Percentiles rank a stretch among this genome's conserved stretches.
Evolutionary conservation across 2,329 filamentous ascomycete species (phyloP).

Genomic region (Aspergillus fructus): DNA sequence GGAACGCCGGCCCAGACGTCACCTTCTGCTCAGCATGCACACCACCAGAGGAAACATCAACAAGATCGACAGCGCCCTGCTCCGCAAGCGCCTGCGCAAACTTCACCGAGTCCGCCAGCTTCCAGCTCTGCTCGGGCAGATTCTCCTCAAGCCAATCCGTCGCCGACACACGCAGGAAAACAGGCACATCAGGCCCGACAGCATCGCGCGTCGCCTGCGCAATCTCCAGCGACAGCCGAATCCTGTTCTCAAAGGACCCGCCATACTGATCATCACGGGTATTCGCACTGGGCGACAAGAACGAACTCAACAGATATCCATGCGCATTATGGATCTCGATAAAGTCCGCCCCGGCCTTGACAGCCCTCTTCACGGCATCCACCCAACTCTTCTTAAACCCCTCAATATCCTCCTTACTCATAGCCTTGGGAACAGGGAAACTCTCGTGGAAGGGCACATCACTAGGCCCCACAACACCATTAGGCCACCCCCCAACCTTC

Average conservation of each 20-base stretch:
- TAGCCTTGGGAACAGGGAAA: constrained; percentile 63
- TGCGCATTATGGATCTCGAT: constrained; percentile 81
- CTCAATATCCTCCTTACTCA: constrained; percentile 69
- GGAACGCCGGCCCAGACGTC: constrained; percentile 62
- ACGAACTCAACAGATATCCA: constrained; percentile 71
- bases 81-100: constrained; percentile 43
- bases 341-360: constrained; percentile 71
- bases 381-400: constrained; percentile 63
- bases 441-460: constrained; percentile 62
- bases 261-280: constrained; percentile 60
- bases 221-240: constrained; percentile 66
- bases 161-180: constrained; percentile 72
- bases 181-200: constrained; percentile 67
- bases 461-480: constrained; percentile 33
- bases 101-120: constrained; percentile 59
- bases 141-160: constrained; percentile 72
- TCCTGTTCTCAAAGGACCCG: constrained; percentile 62
- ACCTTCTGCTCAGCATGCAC: constrained; percentile 52
- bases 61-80: constrained; percentile 44
- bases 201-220: constrained; percentile 61
- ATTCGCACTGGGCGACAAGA: constrained; percentile 70
- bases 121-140: constrained; percentile 64
- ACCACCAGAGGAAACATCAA: constrained; percentile 48
- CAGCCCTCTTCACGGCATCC: constrained; percentile 57
- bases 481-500: constrained; percentile 53